Percentiles rank a stretch among this genome's conserved stretches.
Conservation (phyloP, 2,329 filamentous ascomycete genomes). For the Epichloe baconii region DNA sequence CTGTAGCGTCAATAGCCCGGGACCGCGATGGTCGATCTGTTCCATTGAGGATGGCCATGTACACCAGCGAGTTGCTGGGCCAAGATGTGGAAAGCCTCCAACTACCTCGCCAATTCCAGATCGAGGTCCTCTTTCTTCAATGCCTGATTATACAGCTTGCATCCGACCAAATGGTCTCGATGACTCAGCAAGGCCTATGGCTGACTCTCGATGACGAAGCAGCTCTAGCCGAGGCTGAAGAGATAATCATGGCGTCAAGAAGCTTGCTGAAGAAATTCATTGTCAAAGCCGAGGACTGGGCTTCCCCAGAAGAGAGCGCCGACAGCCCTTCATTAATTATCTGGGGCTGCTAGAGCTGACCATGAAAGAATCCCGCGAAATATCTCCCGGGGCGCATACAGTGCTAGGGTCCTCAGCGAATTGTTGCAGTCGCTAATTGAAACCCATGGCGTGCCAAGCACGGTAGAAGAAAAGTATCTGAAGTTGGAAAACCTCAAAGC, state of each 20-base stretch:
- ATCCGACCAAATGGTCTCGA: constrained; percentile 38
- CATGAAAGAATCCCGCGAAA: constrained; percentile 27
- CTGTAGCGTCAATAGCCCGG: constrained; percentile 25
- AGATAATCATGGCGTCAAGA: constrained; percentile 28
- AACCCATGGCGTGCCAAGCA: constrained; percentile 29
- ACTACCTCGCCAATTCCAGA: constrained; percentile 25
- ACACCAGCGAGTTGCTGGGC: constrained; percentile 46
- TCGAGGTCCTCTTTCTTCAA: constrained; percentile 41
- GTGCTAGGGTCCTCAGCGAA: constrained; percentile 36
- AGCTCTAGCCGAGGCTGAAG: constrained; percentile 26
- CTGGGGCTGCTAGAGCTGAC: constrained; percentile 30
- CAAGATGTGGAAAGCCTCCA: constrained; percentile 24
- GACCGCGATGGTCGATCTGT: constrained; percentile 61
- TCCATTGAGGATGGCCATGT: constrained; percentile 63
- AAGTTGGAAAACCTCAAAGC: constrained; percentile 34
- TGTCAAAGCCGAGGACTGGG: constrained; percentile 25
- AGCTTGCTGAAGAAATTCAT: constrained; percentile 23
- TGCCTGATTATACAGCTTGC: constrained; percentile 37
- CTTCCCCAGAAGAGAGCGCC: constrained; percentile 15
- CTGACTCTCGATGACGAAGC: constrained; percentile 23
- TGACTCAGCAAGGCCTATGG: constrained; percentile 34
- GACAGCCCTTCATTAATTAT: constrained; percentile 23
- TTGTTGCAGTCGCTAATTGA: constrained; percentile 35
- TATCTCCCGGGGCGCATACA: constrained; percentile 35
- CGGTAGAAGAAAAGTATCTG: constrained; percentile 34